phyloP scores from a whole-genome alignment of 2,329 filamentous ascomycete genomes.

The Aureobasidium sp. region DNA sequence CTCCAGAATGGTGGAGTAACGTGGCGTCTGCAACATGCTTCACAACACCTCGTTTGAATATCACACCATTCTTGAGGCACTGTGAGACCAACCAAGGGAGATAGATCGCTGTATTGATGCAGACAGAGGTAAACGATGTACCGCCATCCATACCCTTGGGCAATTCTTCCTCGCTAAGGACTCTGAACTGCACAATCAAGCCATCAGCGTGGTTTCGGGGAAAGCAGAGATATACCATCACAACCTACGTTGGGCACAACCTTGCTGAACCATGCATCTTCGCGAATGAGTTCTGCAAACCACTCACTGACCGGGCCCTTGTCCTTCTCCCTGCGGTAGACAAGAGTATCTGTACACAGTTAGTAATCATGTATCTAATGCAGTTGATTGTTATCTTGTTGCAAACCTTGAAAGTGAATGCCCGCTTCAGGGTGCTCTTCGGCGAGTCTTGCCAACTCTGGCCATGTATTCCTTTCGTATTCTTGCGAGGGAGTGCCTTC shows the following conservation, averaged over 20 bases:
- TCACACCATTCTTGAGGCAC: conserved; percentile 64
- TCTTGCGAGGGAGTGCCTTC: conserved; percentile 31
- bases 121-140: conserved; percentile 72
- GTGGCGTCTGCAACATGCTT: conserved; percentile 67
- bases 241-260: conserved; percentile 57
- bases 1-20: conserved; percentile 48
- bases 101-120: conserved; percentile 85
- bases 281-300: conserved; percentile 57
- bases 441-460: conserved; percentile 35
- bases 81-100: conserved; percentile 77
- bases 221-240: background rate
- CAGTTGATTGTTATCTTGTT: background rate
- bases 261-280: conserved; percentile 65
- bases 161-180: conserved; percentile 35
- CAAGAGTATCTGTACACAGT: conserved; percentile 35
- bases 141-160: conserved; percentile 60
- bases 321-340: conserved; percentile 58
- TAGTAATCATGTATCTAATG: background rate
- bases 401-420: conserved; percentile 59
- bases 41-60: conserved; percentile 37
- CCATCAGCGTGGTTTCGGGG: background rate
- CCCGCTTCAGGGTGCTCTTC: conserved; percentile 66
- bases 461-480: conserved; percentile 39
- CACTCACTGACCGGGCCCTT: conserved; percentile 45
- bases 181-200: conserved; percentile 24